Percentiles rank a stretch among this genome's conserved stretches.
These are phyloP conservation scores for Beauveria sp. DNA, from an alignment of 2,329 filamentous ascomycete species.

Conservation along the genomic window DNA sequence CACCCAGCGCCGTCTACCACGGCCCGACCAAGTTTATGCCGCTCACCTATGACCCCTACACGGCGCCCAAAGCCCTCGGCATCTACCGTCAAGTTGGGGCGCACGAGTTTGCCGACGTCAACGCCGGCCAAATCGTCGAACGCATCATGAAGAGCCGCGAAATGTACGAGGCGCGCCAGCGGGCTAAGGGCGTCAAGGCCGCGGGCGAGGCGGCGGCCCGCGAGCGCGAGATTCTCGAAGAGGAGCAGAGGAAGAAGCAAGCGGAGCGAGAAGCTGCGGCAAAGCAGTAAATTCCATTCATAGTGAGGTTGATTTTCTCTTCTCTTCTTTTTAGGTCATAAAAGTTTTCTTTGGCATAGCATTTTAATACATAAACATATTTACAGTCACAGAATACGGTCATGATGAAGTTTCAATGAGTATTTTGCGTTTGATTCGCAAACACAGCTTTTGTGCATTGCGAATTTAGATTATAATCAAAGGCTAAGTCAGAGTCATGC, in stretches of 20 bases:
- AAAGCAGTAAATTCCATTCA: neutral
- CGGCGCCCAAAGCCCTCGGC: slow-evolving; percentile 69
- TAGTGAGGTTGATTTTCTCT: neutral
- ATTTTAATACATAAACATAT: neutral
- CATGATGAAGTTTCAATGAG: neutral
- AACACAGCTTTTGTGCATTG: neutral
- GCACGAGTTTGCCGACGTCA: slow-evolving; percentile 80
- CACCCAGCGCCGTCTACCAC: slow-evolving; percentile 80
- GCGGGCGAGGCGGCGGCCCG: slow-evolving; percentile 62
- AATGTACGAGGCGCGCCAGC: slow-evolving; percentile 85
- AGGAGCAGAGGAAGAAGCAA: slow-evolving; percentile 45
- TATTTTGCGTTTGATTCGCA: neutral
- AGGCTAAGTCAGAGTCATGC: slow-evolving; percentile 1
- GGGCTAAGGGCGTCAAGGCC: slow-evolving; percentile 82
- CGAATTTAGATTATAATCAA: neutral
- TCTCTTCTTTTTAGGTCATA: neutral
- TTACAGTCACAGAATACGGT: neutral
- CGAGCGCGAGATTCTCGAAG: slow-evolving; percentile 54
- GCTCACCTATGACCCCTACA: slow-evolving; percentile 72
- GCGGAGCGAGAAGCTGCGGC: slow-evolving; percentile 23
- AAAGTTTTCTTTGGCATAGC: neutral
- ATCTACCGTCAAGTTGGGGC: slow-evolving; percentile 73
- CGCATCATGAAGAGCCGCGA: slow-evolving; percentile 81
- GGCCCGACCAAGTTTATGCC: slow-evolving; percentile 92
- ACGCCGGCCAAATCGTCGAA: slow-evolving; percentile 85